Conservation (phyloP, 257 asterid genomes). For the Solanum pennellii region DNA sequence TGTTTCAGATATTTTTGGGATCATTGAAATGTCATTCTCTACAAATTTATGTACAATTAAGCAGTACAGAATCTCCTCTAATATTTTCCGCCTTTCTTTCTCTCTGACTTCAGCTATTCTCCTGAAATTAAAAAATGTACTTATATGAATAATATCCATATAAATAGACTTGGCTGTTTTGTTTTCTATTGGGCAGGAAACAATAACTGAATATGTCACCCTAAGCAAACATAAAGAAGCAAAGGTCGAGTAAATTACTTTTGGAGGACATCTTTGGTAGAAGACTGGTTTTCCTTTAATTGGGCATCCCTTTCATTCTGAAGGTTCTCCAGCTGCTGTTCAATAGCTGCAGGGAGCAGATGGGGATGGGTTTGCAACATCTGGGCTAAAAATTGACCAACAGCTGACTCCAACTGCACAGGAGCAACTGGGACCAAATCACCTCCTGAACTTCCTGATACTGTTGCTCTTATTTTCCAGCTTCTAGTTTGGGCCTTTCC, state of each 20-base stretch:
- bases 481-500: constrained; percentile 43
- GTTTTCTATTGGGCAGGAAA: not conserved
- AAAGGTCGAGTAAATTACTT: constrained; percentile 25
- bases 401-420: constrained; percentile 68
- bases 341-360: constrained; percentile 65
- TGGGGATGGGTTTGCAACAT: constrained; percentile 69
- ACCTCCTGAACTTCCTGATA: constrained; percentile 46
- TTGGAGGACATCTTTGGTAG: constrained; percentile 59
- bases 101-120: constrained; percentile 89
- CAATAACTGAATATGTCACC: not conserved
- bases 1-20: constrained; percentile 57
- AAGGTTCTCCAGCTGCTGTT: constrained; percentile 87
- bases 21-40: constrained; percentile 54
- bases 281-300: constrained; percentile 27
- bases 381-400: constrained; percentile 73
- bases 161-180: not conserved
- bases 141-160: not conserved
- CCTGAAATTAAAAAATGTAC: constrained; percentile 35
- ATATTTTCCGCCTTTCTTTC: constrained; percentile 58
- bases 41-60: constrained; percentile 65
- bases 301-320: constrained; percentile 54
- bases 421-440: constrained; percentile 63
- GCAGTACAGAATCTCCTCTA: constrained; percentile 80
- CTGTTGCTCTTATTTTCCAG: constrained; percentile 26
- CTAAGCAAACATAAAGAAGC: not conserved